Percentiles rank a stretch among this genome's conserved stretches.
Conservation (phyloP, 2,329 filamentous ascomycete genomes). For the Zymoseptoria passerinii region DNA sequence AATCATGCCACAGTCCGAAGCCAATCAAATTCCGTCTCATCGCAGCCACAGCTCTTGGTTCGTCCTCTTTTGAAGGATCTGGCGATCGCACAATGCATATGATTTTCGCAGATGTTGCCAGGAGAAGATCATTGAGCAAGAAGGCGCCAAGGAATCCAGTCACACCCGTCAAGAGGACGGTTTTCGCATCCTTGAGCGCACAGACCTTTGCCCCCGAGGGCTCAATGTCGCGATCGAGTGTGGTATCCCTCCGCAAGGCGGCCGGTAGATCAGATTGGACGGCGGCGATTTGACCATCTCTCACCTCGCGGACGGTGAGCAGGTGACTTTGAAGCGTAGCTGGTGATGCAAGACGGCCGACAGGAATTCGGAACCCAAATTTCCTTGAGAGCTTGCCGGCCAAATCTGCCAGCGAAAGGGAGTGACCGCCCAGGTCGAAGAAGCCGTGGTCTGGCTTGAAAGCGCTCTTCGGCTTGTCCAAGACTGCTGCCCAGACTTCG, state of each 20-base stretch:
- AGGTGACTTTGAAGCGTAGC: conserved; percentile 66
- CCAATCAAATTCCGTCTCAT: conserved; percentile 71
- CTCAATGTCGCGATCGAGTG: conserved; percentile 61
- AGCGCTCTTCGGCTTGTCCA: conserved; percentile 54
- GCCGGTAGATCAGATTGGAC: conserved; percentile 68
- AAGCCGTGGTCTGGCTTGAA: conserved; percentile 67
- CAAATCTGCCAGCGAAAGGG: conserved; percentile 66
- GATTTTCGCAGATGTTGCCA: conserved; percentile 59
- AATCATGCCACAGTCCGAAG: conserved; percentile 67
- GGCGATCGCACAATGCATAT: conserved; percentile 66
- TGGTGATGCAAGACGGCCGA: conserved; percentile 61
- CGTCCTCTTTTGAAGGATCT: conserved; percentile 56
- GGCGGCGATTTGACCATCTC: conserved; percentile 64
- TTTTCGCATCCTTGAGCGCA: conserved; percentile 56
- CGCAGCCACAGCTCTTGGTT: conserved; percentile 60
- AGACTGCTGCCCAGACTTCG: conserved; percentile 61
- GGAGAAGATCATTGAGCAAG: conserved; percentile 59
- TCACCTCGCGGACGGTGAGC: conserved; percentile 59
- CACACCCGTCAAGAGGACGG: conserved; percentile 63
- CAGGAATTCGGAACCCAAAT: conserved; percentile 65
- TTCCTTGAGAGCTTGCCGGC: conserved; percentile 60
- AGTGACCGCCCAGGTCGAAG: conserved; percentile 75
- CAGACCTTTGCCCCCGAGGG: conserved; percentile 44
- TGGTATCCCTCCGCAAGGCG: conserved; percentile 57
- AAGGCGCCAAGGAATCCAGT: conserved; percentile 73